Percentiles rank a stretch among this genome's conserved stretches.
Conservation (phyloP, 441 rosid species). For the Erodium trifolium region DNA sequence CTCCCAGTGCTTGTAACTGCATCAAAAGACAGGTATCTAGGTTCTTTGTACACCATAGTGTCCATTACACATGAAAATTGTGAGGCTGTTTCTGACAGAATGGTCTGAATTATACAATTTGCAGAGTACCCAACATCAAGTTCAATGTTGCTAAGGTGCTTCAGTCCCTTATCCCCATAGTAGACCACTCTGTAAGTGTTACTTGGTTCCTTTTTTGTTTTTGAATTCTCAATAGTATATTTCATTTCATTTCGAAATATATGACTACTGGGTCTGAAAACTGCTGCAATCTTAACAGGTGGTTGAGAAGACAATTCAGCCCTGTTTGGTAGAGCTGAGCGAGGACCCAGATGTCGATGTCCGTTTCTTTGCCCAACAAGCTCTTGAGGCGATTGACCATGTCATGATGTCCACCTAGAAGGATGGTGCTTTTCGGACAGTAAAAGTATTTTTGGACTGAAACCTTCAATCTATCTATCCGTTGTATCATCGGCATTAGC, state of each 20-base stretch:
- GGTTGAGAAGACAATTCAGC: slow-evolving; percentile 64
- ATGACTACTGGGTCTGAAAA: no score
- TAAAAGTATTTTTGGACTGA: no score
- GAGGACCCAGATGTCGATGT: slow-evolving; percentile 35
- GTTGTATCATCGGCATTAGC: no score
- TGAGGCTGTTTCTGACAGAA: no score
- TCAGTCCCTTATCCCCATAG: slow-evolving; percentile 80
- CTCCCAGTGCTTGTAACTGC: slow-evolving; percentile 70
- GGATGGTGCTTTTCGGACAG: no score
- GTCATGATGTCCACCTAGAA: slow-evolving; percentile 67
- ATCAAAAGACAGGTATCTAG: slow-evolving; percentile 71
- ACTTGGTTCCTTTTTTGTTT: slow-evolving; percentile 17
- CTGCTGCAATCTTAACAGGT: slow-evolving; percentile 50
- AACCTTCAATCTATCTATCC: no score
- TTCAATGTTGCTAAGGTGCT: slow-evolving; percentile 92
- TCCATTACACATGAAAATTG: no score
- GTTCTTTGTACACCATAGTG: no score
- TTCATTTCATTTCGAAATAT: no score
- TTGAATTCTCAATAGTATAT: no score
- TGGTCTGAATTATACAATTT: not conserved
- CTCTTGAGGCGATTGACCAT: slow-evolving; percentile 62
- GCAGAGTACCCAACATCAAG: slow-evolving; percentile 92
- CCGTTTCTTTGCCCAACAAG: slow-evolving; percentile 71
- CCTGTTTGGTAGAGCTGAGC: slow-evolving; percentile 67
- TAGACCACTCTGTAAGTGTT: slow-evolving; percentile 76